Base-by-base conservation (phyloP, 768 basidiomycete species). In the Leccinum barrowsii region DNA sequence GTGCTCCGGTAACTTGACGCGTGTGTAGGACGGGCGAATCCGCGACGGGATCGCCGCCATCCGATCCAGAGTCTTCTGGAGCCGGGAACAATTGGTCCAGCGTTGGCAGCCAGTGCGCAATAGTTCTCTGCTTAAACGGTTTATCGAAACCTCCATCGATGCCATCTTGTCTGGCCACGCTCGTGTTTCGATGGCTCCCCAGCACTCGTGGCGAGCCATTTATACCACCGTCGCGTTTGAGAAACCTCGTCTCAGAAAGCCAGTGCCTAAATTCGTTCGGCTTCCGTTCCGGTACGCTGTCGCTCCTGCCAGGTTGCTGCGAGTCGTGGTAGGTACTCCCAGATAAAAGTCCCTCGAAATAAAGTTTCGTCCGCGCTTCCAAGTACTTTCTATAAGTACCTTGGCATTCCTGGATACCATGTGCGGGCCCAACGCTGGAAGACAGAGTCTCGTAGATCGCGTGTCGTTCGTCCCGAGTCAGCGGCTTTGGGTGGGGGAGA, bases 311-410 rank as follows among this genome's bases (percentile, higher is more conserved):
- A 4, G 59, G 47, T 50, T 44, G 68, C 34, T 64, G 63, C 30
- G 59, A 46, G n/a, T 53, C 54, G 19, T 55, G 66, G 53, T n/a
- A 56, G 57, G 10, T 34, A 34, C 64, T 60, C 15, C 49, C 58
- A 22, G 65, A 63, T 49, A 70, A 58, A 48, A 81, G 68, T 11
- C 75, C 74, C 55, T 84, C 78, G 58, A 76, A 83, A 67, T 80
- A 83, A 30, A 76, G 70, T 57, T 74, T 74, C 22, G 74, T 71
- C 62, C 76, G 79, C 52, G 78, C 74, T 54, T 78, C 73, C 83
- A 83, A 85, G 62, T 78, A 76, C 51, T 74, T 70, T 59, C 73
- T 74, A 66, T 86, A 85, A 8, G 79, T 78, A 21, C 81, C 82
- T 57, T 79, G 75, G 47, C 74, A 76, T 65, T 85, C 82, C 59